These are phyloP conservation scores for Nakazawaea sp. DNA, from an alignment of 805 yeast species.

Conservation along the genomic window DNA sequence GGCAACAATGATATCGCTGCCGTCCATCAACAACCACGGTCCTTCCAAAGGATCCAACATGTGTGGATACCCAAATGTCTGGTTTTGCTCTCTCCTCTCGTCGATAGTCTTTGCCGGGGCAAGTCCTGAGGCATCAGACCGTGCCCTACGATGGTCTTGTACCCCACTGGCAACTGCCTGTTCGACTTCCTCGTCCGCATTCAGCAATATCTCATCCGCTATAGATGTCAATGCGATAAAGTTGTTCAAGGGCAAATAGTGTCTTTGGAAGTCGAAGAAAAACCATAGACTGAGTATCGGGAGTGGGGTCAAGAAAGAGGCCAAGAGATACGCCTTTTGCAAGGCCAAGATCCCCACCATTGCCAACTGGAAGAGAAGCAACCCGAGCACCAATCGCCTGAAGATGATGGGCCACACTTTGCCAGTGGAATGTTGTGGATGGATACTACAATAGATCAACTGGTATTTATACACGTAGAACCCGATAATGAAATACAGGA, in stretches of 20 bases:
- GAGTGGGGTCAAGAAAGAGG: constrained; percentile 67
- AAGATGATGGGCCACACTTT: constrained; percentile 82
- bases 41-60: constrained; percentile 69
- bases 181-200: not conserved
- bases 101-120: constrained; percentile 50
- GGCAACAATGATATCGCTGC: constrained; percentile 43
- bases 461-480: constrained; percentile 58
- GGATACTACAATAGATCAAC: constrained; percentile 52
- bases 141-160: not conserved
- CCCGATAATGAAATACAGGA: constrained; percentile 49
- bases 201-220: constrained; percentile 1
- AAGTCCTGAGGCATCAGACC: not conserved
- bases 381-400: constrained; percentile 74
- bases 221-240: constrained; percentile 33
- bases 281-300: constrained; percentile 62
- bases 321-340: constrained; percentile 71
- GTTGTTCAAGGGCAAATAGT: constrained; percentile 71
- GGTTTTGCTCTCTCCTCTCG: constrained; percentile 66
- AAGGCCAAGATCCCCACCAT: constrained; percentile 84
- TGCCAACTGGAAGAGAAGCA: constrained; percentile 79
- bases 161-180: not conserved
- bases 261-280: constrained; percentile 75
- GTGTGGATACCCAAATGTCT: constrained; percentile 73
- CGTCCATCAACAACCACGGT: constrained; percentile 73
- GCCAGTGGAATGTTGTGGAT: constrained; percentile 61